Evolutionary conservation across 176 grass and related monocot species (phyloP), one percentile per base, ranked within the genome.

Genomic region (Phragmites australis): DNA sequence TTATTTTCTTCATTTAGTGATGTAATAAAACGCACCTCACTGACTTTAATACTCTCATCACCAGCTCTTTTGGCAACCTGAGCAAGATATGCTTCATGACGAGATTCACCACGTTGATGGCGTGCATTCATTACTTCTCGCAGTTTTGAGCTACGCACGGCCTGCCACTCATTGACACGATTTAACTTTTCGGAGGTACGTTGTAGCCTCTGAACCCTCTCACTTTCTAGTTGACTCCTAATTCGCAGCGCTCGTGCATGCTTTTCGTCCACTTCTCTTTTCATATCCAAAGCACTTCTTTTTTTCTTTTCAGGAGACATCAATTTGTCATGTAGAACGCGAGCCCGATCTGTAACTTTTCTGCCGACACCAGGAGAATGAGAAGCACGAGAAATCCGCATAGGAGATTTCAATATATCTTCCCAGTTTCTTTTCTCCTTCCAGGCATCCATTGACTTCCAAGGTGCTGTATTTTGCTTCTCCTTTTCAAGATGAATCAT

Each of bases 301-400:
- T 93, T 99, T 78, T 97, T 99, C 87, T 99, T 99, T 82, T 99
- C 96, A 43, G 96, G 96, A 81, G 96, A 94, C 96, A 98, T 95
- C 66, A 99, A 82, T 84, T 99, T 99, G 79, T 93, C 96, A 76
- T 91, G 96, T 53, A 99, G 86, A 56, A 99, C 88, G n/a, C 90
- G 88, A 57, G 88, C 92, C 68, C 92, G 92, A 40, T 95, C 90
- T 72, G 89, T 81, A 74, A 85, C 90, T 91, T 89, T 99, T 89
- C 96, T 92, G 61, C 86, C 81, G 75, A 89, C 57, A 41, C 90
- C 90, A 81, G 96, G 90, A 55, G 92, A 93, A 81, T 93, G 89
- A 46, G 88, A 99, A 40, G 91, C 88, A 77, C 88, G 90, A 62
- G 86, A 91, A 90, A 49, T 87, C 25, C 88, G 83, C 65, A 87